Base-by-base conservation (phyloP, 352 stramenopile species). In the Globisporangium carolinianum region DNA sequence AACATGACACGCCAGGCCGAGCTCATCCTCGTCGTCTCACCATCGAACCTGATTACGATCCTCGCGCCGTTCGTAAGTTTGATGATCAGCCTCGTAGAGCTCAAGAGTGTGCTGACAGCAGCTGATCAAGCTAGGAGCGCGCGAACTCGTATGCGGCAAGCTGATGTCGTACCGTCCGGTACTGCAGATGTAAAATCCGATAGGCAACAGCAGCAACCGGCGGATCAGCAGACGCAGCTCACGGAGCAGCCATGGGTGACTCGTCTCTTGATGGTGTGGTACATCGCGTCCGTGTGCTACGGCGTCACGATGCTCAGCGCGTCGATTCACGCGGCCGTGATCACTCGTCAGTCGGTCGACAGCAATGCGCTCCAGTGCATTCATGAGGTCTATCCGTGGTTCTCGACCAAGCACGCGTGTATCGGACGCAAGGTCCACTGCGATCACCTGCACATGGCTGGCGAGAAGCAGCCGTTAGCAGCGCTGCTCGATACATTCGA, bases 371-470 rank as follows among this genome's bases (percentile, higher is more conserved):
- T 47, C 15, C 8, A 15, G 42, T 47, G 42, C 42, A 12, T 47
- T n/a, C 42, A 47, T 12, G 11, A 47, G 15, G 47, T 60, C 9
- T 51, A 60, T 15, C 45, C 54, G 24, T 60, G 54, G 54, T 36
- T 60, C 5, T 47, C 54, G 4, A 47, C 45, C 0, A 60, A 60
- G 15, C 10, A 60, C 51, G 45, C 54, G 7, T 60, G 45, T 12
- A 43, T 51, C 7, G 54, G 54, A 1, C 36, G 54, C 39, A 37
- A 36, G 6, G 39, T 60, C 38, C 15, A 60, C 24, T 60, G 54
- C 54, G 4, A 8, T 6, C 10, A 1, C 2, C 32, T 47, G 2
- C 35, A 8, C 3, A 53, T 10, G 45, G 53, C 11, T 17, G 42
- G 42, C 42, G 15, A 47, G 42, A 47, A 47, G 42, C 42, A n/a